Conservation (phyloP, 2,329 filamentous ascomycete genomes). For the Sporothrix protearum region DNA sequence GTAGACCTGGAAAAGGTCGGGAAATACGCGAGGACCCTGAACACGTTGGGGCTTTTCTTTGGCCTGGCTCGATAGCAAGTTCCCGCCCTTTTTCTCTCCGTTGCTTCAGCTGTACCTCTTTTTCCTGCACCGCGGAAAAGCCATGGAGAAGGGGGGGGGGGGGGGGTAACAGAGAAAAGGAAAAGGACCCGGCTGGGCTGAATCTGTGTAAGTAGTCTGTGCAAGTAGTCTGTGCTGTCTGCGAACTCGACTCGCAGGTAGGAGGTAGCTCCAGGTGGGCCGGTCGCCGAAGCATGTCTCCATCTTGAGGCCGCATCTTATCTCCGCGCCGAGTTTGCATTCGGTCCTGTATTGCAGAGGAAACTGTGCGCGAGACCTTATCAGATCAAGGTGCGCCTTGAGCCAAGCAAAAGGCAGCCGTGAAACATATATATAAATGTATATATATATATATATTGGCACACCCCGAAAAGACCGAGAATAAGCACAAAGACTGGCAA, state of each 20-base stretch:
- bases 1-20: too few relatives aligned
- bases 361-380: constrained; percentile 14
- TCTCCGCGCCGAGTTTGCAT: constrained; percentile 22
- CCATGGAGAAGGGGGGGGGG: too few relatives aligned
- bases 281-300: background rate
- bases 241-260: background rate
- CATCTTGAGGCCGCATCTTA: constrained; percentile 14
- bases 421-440: too few relatives aligned
- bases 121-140: background rate
- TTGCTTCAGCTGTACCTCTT: background rate
- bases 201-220: background rate
- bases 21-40: background rate
- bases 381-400: constrained; percentile 15
- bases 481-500: too few relatives aligned
- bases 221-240: too few relatives aligned
- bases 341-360: too few relatives aligned
- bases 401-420: background rate
- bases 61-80: background rate
- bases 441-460: too few relatives aligned
- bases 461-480: background rate
- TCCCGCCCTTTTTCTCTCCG: background rate
- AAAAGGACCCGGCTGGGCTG: background rate
- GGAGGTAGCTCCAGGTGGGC: background rate
- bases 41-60: too few relatives aligned
- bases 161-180: too few relatives aligned